phyloP scores from a whole-genome alignment of 331 rosid species.

The Erythrophleum ivorense region DNA sequence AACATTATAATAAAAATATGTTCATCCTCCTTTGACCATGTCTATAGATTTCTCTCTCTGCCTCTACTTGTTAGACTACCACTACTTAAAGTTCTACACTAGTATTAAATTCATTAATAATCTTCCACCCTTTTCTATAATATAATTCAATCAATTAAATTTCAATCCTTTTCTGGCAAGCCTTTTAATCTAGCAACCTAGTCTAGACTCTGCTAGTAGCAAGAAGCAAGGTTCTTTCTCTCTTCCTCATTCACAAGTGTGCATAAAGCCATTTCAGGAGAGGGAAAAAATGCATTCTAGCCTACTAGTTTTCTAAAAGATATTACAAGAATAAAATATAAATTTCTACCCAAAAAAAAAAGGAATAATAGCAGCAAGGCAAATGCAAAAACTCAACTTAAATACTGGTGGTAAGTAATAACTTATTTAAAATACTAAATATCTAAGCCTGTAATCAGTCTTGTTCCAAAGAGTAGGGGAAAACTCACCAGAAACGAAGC shows the following conservation, averaged over 20 bases:
- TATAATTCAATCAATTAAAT: not conserved
- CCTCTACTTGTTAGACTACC: not conserved
- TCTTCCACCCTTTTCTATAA: not conserved
- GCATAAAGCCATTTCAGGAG: too few relatives aligned
- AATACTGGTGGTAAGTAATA: not conserved
- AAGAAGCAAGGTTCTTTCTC: not conserved
- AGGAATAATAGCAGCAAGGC: not conserved
- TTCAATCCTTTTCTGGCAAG: not conserved
- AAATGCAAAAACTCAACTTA: not conserved
- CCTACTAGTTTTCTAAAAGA: not conserved
- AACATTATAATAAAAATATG: not conserved
- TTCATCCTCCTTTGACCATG: not conserved
- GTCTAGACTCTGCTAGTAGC: not conserved
- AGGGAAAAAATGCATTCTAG: not conserved
- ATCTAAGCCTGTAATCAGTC: not conserved
- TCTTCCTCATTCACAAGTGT: too few relatives aligned
- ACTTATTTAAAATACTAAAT: not conserved
- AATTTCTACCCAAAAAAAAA: not conserved
- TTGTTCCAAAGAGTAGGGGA: not conserved
- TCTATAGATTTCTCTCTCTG: not conserved
- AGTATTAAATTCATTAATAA: not conserved
- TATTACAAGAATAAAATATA: not conserved
- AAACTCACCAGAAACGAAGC: conserved; percentile 91
- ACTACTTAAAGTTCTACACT: not conserved
- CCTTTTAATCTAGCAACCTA: not conserved